Evolutionary conservation across 78 protist genomes (phyloP).

Genomic region (Polysphondylium violaceum): DNA sequence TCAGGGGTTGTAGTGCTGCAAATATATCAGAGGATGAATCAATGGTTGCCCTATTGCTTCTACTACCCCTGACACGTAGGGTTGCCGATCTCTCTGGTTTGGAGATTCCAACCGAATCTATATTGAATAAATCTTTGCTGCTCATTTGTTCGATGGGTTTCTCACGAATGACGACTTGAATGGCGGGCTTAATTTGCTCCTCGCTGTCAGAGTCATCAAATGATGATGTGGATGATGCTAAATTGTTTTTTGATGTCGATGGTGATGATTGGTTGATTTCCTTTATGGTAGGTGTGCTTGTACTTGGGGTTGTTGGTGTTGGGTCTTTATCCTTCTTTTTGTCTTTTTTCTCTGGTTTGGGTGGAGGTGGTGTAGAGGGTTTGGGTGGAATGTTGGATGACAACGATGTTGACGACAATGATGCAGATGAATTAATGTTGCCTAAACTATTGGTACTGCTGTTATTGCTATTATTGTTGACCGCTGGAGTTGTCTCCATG

Average conservation of each 20-base stretch:
- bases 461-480: not conserved
- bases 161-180: constrained; percentile 77
- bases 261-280: not conserved
- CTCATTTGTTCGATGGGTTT: constrained; percentile 58
- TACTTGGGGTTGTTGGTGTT: not conserved
- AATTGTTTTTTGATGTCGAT: not conserved
- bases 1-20: constrained; percentile 31
- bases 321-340: constrained; percentile 1
- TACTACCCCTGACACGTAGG: constrained; percentile 44
- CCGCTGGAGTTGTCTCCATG: constrained; percentile 9
- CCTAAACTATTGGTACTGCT: not conserved
- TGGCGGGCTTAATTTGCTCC: constrained; percentile 50
- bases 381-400: not conserved
- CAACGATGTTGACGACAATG: not conserved
- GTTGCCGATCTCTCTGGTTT: constrained; percentile 6
- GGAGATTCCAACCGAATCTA: constrained; percentile 26
- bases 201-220: constrained; percentile 10
- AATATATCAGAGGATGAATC: constrained; percentile 23
- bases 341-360: not conserved
- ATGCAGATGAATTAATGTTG: not conserved
- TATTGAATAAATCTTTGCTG: constrained; percentile 25
- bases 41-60: constrained; percentile 1
- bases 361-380: not conserved
- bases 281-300: not conserved
- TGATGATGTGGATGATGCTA: constrained; percentile 2